Evolutionary conservation across 805 yeast species (phyloP).

Genomic region (Candida peoriensis): DNA sequence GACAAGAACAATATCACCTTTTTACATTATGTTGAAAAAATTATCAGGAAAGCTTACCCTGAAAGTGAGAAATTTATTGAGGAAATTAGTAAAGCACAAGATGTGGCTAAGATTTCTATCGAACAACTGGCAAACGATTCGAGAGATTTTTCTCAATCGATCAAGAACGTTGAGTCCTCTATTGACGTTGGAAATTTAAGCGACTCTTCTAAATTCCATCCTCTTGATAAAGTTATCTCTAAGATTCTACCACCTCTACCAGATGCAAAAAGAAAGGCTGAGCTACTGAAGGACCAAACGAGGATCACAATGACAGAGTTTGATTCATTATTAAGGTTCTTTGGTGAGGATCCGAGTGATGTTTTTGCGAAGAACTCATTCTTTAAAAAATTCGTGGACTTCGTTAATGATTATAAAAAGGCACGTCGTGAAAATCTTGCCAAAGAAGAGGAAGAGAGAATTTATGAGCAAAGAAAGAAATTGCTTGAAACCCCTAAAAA

Average conservation of each 20-base stretch:
- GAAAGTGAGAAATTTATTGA: constrained; percentile 69
- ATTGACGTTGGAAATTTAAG: constrained; percentile 81
- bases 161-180: constrained; percentile 69
- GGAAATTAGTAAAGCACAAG: constrained; percentile 46
- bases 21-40: constrained; percentile 85
- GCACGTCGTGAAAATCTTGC: constrained; percentile 76
- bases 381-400: constrained; percentile 74
- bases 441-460: constrained; percentile 74
- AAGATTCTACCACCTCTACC: constrained; percentile 64
- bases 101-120: constrained; percentile 68
- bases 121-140: constrained; percentile 81
- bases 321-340: constrained; percentile 67
- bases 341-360: constrained; percentile 87
- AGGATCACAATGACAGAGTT: constrained; percentile 60
- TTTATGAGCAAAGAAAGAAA: constrained; percentile 72
- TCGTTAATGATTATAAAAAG: constrained; percentile 71
- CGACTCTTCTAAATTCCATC: constrained; percentile 74
- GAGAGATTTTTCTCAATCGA: constrained; percentile 49
- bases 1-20: constrained; percentile 74
- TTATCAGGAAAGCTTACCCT: constrained; percentile 81
- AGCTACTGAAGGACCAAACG: constrained; percentile 58
- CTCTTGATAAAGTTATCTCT: constrained; percentile 65
- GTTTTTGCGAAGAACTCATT: constrained; percentile 60
- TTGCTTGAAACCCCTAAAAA: constrained; percentile 27
- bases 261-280: constrained; percentile 67